Conservation (phyloP, 1,284 basidiomycete genomes). For the Leccinum proliferum region DNA sequence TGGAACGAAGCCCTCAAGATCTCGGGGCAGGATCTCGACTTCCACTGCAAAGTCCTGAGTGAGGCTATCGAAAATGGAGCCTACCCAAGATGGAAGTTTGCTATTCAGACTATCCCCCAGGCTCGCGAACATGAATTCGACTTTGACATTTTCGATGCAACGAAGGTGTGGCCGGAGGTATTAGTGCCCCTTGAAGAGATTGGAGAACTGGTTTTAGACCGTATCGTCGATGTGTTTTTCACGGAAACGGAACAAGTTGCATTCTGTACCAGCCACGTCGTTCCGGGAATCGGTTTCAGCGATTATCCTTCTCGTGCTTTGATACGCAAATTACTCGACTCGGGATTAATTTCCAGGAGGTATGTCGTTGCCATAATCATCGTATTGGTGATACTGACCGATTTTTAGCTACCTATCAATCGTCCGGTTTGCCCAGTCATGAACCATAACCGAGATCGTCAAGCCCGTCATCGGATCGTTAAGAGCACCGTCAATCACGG, state of each 20-base stretch:
- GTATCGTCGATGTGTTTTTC: slow-evolving; percentile 71
- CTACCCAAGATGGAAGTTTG: slow-evolving; percentile 72
- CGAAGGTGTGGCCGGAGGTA: slow-evolving; percentile 81
- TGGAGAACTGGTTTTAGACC: slow-evolving; percentile 71
- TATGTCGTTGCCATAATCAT: slow-evolving; percentile 14
- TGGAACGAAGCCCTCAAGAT: slow-evolving; percentile 89
- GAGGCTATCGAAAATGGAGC: slow-evolving; percentile 70
- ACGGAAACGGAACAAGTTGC: slow-evolving; percentile 79
- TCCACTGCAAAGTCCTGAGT: slow-evolving; percentile 74
- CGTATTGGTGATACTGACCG: not conserved
- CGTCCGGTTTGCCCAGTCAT: slow-evolving; percentile 76
- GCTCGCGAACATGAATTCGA: slow-evolving; percentile 67
- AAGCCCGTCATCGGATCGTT: slow-evolving; percentile 51
- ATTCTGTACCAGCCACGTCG: slow-evolving; percentile 78
- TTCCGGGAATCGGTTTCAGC: slow-evolving; percentile 78
- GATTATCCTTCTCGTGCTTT: slow-evolving; percentile 85
- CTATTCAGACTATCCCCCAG: slow-evolving; percentile 69
- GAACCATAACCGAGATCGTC: slow-evolving; percentile 69
- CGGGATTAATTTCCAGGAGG: slow-evolving; percentile 70
- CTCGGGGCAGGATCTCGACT: slow-evolving; percentile 76
- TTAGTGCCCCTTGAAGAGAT: slow-evolving; percentile 70
- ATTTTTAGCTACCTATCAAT: slow-evolving; percentile 69
- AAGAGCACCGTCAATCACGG: slow-evolving; percentile 64
- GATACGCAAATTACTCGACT: slow-evolving; percentile 75
- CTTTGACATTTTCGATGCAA: slow-evolving; percentile 83